Conservation (phyloP, 306 rosid genomes). For the Trifolium repens region DNA sequence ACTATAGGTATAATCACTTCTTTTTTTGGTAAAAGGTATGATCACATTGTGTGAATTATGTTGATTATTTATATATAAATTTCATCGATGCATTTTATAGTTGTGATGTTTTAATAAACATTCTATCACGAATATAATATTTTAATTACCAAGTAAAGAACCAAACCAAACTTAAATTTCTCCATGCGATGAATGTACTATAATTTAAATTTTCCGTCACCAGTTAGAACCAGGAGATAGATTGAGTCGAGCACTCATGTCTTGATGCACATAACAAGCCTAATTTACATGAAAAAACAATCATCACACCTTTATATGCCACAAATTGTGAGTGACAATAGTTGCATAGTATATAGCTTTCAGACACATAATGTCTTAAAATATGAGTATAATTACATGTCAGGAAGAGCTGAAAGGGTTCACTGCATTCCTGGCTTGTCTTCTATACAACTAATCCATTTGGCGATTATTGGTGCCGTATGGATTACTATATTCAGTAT, state of each 20-base stretch:
- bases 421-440: slow-evolving; percentile 62
- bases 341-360: slow-evolving; percentile 35
- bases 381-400: slow-evolving; percentile 77
- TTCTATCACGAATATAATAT: neutral
- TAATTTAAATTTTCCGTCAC: neutral
- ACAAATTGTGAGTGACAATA: slow-evolving; percentile 45
- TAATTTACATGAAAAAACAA: slow-evolving; percentile 48
- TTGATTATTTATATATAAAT: too few relatives aligned
- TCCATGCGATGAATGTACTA: neutral
- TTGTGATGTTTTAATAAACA: neutral
- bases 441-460: slow-evolving; percentile 63
- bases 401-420: slow-evolving; percentile 82
- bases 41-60: too few relatives aligned
- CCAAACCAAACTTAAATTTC: neutral
- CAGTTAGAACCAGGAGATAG: neutral
- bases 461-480: slow-evolving; percentile 48
- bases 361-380: slow-evolving; percentile 42
- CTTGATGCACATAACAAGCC: slow-evolving; percentile 15
- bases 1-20: too few relatives aligned
- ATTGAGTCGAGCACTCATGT: slow-evolving; percentile 19
- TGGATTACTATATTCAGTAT: slow-evolving; percentile 48
- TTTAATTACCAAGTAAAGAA: neutral
- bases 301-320: slow-evolving; percentile 54
- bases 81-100: too few relatives aligned
- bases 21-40: too few relatives aligned